Evolutionary conservation across 225 moss, liverwort and hornwort species (phyloP).

Genomic region (Rhytidiadelphus loreus): DNA sequence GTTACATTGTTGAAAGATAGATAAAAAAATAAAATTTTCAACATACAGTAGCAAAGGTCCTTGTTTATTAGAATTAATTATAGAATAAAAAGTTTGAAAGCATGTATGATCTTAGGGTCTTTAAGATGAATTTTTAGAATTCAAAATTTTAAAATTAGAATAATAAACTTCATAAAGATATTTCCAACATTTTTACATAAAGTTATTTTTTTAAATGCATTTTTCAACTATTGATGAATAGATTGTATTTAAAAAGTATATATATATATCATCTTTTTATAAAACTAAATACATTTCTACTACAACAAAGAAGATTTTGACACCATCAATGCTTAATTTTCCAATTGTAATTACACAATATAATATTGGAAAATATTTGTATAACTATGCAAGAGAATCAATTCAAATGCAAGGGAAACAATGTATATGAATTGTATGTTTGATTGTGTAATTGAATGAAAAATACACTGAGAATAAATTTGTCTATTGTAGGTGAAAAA

Average conservation of each 20-base stretch:
- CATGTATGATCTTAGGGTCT: accelerated
- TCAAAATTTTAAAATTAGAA: no score
- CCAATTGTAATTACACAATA: not conserved
- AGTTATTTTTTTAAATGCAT: not conserved
- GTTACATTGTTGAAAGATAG: no score
- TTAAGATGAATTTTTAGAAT: not conserved
- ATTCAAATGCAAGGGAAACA: not conserved
- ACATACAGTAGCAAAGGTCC: no score
- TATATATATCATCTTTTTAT: not conserved
- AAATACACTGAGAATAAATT: not conserved
- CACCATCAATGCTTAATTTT: not conserved
- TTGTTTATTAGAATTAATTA: not conserved
- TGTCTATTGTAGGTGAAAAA: not conserved
- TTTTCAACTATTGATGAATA: not conserved
- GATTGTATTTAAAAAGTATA: not conserved
- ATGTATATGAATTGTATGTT: not conserved
- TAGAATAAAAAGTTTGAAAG: not conserved
- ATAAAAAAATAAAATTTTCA: not conserved
- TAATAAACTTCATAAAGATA: not conserved
- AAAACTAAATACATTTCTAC: not conserved
- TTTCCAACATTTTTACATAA: not conserved
- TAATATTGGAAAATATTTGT: not conserved
- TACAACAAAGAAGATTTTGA: not conserved
- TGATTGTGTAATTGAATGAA: not conserved
- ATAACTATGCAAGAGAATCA: not conserved